These are phyloP conservation scores for Talaromyces amestolkiae DNA, from an alignment of 2,329 filamentous ascomycete species.

Conservation along the genomic window DNA sequence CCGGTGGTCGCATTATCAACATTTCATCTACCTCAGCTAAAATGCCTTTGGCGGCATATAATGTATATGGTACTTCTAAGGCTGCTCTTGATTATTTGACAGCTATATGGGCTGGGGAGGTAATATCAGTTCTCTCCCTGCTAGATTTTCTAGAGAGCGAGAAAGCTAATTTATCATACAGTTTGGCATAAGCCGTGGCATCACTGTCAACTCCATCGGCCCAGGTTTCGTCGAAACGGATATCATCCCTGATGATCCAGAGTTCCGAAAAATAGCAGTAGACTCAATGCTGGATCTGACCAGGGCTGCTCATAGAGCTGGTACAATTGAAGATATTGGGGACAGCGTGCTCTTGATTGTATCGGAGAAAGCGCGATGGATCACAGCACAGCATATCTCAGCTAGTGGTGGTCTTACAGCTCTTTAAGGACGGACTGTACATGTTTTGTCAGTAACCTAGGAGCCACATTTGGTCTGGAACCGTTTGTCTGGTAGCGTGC, in stretches of 20 bases:
- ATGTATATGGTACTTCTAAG: slow-evolving; percentile 3
- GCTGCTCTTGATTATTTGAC: slow-evolving; percentile 7
- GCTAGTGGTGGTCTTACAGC: slow-evolving; percentile 5
- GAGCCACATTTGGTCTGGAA: background rate
- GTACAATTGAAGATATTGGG: slow-evolving; percentile 7
- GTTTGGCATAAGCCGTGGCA: slow-evolving; percentile 8
- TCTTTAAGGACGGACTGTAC: background rate
- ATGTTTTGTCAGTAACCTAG: background rate
- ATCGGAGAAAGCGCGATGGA: slow-evolving; percentile 5
- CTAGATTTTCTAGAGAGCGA: too few species aligned
- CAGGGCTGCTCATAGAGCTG: background rate
- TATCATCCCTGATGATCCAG: background rate
- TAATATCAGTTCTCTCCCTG: background rate
- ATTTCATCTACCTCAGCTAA: slow-evolving; percentile 9
- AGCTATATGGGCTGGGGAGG: slow-evolving; percentile 8
- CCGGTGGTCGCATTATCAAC: slow-evolving; percentile 13
- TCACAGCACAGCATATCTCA: slow-evolving; percentile 6
- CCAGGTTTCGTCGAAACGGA: slow-evolving; percentile 10
- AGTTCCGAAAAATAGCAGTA: background rate
- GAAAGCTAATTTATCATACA: background rate
- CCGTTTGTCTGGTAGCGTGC: background rate
- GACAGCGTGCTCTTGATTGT: slow-evolving; percentile 1
- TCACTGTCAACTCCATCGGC: slow-evolving; percentile 13
- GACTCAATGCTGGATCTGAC: background rate
- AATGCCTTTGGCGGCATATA: background rate